Conservation (phyloP, 805 yeast species). For the Vanderwaltozyma verrucispora region DNA sequence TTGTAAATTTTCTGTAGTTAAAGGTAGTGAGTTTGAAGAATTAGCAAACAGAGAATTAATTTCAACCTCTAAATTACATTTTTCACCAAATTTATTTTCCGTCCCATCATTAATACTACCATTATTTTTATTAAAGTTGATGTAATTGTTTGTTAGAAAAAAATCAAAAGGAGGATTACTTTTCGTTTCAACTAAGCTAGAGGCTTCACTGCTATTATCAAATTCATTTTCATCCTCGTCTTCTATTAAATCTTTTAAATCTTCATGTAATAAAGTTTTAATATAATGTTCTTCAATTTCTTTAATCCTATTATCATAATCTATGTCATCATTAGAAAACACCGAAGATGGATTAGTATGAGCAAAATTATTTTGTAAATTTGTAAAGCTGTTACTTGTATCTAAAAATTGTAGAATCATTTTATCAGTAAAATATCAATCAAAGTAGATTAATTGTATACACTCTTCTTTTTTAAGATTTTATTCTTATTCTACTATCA, state of each 20-base stretch:
- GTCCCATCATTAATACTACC: too few relatives aligned
- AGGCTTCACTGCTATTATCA: slow-evolving; percentile 1
- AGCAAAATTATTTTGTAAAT: too few relatives aligned
- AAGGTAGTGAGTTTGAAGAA: slow-evolving; percentile 14
- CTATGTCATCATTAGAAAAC: slow-evolving; percentile 18
- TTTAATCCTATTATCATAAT: slow-evolving; percentile 16
- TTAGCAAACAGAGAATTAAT: slow-evolving; percentile 18
- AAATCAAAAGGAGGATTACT: too few relatives aligned
- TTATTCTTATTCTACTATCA: too few relatives aligned
- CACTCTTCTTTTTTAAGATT: too few relatives aligned
- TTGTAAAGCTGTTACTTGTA: too few relatives aligned
- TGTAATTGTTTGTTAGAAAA: too few relatives aligned
- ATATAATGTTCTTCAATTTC: slow-evolving; percentile 29
- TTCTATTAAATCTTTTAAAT: slow-evolving; percentile 6
- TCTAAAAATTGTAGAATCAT: too few relatives aligned
- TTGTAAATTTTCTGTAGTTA: slow-evolving; percentile 25
- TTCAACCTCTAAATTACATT: slow-evolving; percentile 26
- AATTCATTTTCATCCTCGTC: slow-evolving; percentile 1
- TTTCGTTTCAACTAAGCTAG: background rate
- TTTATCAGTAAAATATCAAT: too few relatives aligned
- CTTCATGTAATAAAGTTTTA: slow-evolving; percentile 22
- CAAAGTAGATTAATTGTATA: too few relatives aligned
- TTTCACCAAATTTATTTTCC: too few relatives aligned
- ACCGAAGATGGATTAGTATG: slow-evolving; percentile 12
- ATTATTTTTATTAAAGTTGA: too few relatives aligned